phyloP scores from a whole-genome alignment of 2,329 filamentous ascomycete species.

The Saccharata proteae region DNA sequence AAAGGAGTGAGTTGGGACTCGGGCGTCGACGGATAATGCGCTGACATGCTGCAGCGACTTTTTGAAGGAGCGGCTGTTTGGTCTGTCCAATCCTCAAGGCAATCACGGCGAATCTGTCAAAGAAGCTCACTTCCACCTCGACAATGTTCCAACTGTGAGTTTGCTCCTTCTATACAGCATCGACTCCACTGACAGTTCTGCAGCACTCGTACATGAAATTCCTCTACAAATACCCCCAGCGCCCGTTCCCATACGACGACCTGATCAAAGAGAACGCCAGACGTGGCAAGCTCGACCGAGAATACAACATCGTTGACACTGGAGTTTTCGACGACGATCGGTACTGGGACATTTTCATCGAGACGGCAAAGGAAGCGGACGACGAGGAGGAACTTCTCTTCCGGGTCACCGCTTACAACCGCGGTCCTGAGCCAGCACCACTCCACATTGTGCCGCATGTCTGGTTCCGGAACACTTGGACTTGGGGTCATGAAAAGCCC shows the following conservation, averaged over 20 bases:
- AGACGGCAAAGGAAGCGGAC: slow-evolving; percentile 87
- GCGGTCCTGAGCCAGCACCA: slow-evolving; percentile 79
- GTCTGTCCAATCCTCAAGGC: slow-evolving; percentile 88
- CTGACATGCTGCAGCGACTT: slow-evolving; percentile 56
- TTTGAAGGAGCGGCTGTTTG: slow-evolving; percentile 89
- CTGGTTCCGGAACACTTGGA: slow-evolving; percentile 97
- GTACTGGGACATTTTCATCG: slow-evolving; percentile 97
- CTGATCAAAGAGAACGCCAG: slow-evolving; percentile 72
- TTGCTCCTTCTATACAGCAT: slow-evolving; percentile 22
- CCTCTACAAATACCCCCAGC: slow-evolving; percentile 94
- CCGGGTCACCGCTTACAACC: slow-evolving; percentile 91
- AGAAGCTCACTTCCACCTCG: slow-evolving; percentile 90
- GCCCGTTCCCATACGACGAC: slow-evolving; percentile 82
- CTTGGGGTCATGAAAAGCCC: slow-evolving; percentile 70
- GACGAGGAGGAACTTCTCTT: slow-evolving; percentile 87
- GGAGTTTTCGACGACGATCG: slow-evolving; percentile 76
- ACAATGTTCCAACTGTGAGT: slow-evolving; percentile 69
- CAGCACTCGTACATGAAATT: slow-evolving; percentile 99
- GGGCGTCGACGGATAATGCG: slow-evolving; percentile 1
- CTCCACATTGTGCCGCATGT: slow-evolving; percentile 89
- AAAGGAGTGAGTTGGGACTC: slow-evolving; percentile 57
- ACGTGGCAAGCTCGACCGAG: slow-evolving; percentile 62
- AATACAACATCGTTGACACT: slow-evolving; percentile 88
- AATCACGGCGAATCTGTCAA: slow-evolving; percentile 97
- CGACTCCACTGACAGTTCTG: slow-evolving; percentile 1